phyloP scores from a whole-genome alignment of 2,329 filamentous ascomycete genomes.

The Ophiostoma angusticollis region DNA sequence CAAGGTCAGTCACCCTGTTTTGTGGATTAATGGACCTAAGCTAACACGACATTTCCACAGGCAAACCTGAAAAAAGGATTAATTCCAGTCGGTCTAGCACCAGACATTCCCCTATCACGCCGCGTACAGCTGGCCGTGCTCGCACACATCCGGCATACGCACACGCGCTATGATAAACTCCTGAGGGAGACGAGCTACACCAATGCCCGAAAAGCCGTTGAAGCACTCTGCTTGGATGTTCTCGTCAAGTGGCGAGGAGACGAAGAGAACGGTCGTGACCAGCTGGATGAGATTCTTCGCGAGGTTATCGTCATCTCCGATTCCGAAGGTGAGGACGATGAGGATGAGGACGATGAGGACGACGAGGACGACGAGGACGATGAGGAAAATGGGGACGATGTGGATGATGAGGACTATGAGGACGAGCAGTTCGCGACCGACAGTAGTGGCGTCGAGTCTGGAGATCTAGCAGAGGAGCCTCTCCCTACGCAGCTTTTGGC shows the following conservation, averaged over 20 bases:
- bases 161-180: conserved; percentile 51
- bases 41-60: conserved; percentile 27
- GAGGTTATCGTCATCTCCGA: conserved; percentile 57
- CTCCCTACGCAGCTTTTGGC: no score
- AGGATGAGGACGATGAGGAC: conserved; percentile 26
- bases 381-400: no score
- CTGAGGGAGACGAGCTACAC: conserved; percentile 44
- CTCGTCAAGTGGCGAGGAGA: conserved; percentile 62
- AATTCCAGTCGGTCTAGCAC: conserved; percentile 44
- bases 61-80: conserved; percentile 38
- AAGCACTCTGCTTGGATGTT: conserved; percentile 47
- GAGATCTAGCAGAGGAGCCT: conserved; percentile 3
- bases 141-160: conserved; percentile 54
- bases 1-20: conserved; percentile 34
- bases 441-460: conserved; percentile 8
- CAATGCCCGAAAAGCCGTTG: conserved; percentile 48
- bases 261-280: conserved; percentile 54
- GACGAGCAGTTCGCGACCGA: conserved; percentile 25
- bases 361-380: no score
- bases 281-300: conserved; percentile 52
- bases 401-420: conserved; percentile 33
- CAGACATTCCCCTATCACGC: conserved; percentile 43
- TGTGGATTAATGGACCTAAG: neutral
- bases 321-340: conserved; percentile 34
- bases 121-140: conserved; percentile 53